Base-by-base conservation (phyloP, 78 protist species). In the Dictyostelium brefeldianum region DNA sequence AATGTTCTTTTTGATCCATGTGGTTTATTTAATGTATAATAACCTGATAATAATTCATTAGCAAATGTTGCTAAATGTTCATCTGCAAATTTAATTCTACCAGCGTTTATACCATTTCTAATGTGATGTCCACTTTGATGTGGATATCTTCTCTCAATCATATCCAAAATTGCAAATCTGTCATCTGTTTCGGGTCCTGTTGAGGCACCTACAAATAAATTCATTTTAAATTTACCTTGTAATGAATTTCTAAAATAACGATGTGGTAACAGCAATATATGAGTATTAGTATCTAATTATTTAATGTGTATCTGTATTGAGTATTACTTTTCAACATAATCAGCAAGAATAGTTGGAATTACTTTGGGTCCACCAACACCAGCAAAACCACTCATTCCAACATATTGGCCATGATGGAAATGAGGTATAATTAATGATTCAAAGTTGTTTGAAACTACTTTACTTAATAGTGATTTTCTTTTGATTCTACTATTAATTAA, bases 201-300 rank as follows among this genome's bases (percentile, higher is more conserved):
- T 4, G 93, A 87, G 8, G 93, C 93, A 46, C 93, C 93, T 15
- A 87, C 93, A 87, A 78, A 87, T 48, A 87, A 36, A 87, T 87
- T 87, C 62, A 77, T 62, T 10, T 77, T 56, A 41, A 87, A 29
- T 54, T 87, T 87, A 27, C 93, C 84, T 18, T 87, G 93, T 62
- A 62, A 62, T 25, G 43, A 29, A 62, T 62, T 62, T n/a, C n/a
- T n/a, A n/a, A n/a, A n/a, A n/a, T n/a, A n/a, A n/a, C n/a, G n/a
- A n/a, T n/a, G n/a, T n/a, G n/a, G n/a, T n/a, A n/a, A n/a, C n/a
- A n/a, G n/a, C n/a, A n/a, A n/a, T n/a, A n/a, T n/a, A n/a, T 36
- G 43, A 36, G 43, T 36, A 36, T 36, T 36, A 36, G 5, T 36
- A 36, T 36, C 2, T n/a, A n/a, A 36, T 36, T 36, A 36, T 36